These are phyloP conservation scores for Tubosaeta sp. DNA, from an alignment of 768 basidiomycete species.

Conservation along the genomic window DNA sequence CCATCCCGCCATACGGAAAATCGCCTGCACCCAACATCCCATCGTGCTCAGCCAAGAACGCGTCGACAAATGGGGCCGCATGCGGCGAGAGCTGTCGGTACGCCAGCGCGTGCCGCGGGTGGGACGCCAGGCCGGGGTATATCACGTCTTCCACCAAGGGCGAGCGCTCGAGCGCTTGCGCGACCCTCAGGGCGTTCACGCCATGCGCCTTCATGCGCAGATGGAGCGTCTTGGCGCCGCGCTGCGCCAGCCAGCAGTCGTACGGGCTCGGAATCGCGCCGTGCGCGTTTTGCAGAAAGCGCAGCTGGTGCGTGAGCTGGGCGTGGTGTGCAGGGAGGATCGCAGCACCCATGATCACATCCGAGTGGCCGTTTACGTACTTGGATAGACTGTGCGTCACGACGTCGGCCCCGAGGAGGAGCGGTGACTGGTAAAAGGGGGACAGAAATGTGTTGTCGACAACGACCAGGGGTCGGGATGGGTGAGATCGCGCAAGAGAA, in stretches of 20 bases:
- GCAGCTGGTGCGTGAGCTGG: constrained; percentile 49
- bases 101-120: constrained; percentile 64
- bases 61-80: constrained; percentile 59
- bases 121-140: constrained; percentile 76
- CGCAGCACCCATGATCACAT: constrained; percentile 86
- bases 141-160: constrained; percentile 74
- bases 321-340: constrained; percentile 60
- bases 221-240: constrained; percentile 88
- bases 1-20: constrained; percentile 90
- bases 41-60: constrained; percentile 17
- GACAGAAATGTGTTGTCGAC: constrained; percentile 96
- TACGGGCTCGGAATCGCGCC: constrained; percentile 82
- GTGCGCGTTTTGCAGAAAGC: constrained; percentile 87
- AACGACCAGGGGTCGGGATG: constrained; percentile 68
- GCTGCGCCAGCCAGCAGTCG: constrained; percentile 87
- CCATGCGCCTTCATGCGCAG: constrained; percentile 88
- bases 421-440: constrained; percentile 85
- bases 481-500: constrained; percentile 57
- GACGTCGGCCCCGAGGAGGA: constrained; percentile 80
- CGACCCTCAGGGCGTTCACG: constrained; percentile 72
- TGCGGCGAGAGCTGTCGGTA: constrained; percentile 61
- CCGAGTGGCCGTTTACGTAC: constrained; percentile 92
- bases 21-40: constrained; percentile 32
- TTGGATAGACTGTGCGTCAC: constrained; percentile 84
- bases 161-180: constrained; percentile 50